Base-by-base conservation (phyloP, 306 rosid species). In the Albizia julibrissin region DNA sequence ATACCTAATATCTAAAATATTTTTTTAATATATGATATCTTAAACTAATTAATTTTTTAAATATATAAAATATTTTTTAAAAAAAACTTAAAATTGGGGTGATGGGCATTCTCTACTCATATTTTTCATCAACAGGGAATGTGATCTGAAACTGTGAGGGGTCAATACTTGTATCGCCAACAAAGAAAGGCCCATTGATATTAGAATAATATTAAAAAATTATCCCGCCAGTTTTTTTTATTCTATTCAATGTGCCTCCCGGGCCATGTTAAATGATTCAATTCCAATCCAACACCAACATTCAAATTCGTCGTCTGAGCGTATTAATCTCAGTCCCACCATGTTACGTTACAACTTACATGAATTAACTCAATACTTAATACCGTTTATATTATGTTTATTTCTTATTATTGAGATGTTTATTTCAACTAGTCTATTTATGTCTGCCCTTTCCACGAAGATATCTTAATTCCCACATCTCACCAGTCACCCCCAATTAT, bases 121-220 rank as follows among this genome's bases (percentile, higher is more conserved):
- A n/a, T n/a, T n/a, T n/a, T n/a, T n/a, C n/a, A n/a, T n/a, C n/a
- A n/a, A n/a, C n/a, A n/a, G n/a, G n/a, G n/a, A n/a, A n/a, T n/a
- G n/a, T n/a, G n/a, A n/a, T n/a, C n/a, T n/a, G 54, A 85, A 85
- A 87, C 90, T 72, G 83, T 75, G 86, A 79, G 82, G 37, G 27
- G 56, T 4, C 56, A 11, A 19, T 33, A 26, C 46, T 10, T 9
- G 49, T 61, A 47, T 37, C 19, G 69, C 73, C 56, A 43, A 13
- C 75, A 11, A 14, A 29, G 69, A 29, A 15, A 31, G 37, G 19
- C 9, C 69, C 40, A 15, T 64, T 15, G 9, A 7, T 29, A 12
- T 14, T 29, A 64, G 29, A 62, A 27, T 4, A 27, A 62, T 61
- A 26, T 59, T 49, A n/a, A n/a, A n/a, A 19, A 58, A 22, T 4